phyloP scores from a whole-genome alignment of 2,329 filamentous ascomycete genomes.

The Seiridium unicorne region DNA sequence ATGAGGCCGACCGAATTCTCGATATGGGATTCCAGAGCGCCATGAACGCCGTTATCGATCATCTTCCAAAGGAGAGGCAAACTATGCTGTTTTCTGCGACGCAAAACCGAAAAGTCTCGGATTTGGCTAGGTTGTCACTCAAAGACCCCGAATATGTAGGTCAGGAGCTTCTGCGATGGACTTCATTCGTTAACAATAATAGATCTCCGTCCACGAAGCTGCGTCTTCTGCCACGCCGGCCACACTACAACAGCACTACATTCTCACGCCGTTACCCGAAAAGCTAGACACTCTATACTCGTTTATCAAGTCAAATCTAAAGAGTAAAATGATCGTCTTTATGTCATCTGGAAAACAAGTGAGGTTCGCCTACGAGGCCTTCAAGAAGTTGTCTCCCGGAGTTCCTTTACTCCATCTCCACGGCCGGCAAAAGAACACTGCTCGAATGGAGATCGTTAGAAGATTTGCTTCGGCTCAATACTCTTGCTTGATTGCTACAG shows the following conservation, averaged over 20 bases:
- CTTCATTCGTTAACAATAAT: too few relatives aligned
- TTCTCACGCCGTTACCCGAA: slow-evolving; percentile 78
- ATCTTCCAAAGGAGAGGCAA: slow-evolving; percentile 81
- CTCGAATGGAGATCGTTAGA: slow-evolving; percentile 78
- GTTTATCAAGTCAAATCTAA: slow-evolving; percentile 87
- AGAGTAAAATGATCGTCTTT: slow-evolving; percentile 94
- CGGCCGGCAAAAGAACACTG: slow-evolving; percentile 62
- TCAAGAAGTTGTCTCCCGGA: slow-evolving; percentile 90
- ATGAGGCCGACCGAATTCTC: slow-evolving; percentile 95
- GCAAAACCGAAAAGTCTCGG: slow-evolving; percentile 90
- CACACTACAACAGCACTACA: slow-evolving; percentile 86
- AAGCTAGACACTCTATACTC: slow-evolving; percentile 92
- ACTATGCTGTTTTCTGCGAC: slow-evolving; percentile 95
- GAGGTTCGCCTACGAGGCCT: slow-evolving; percentile 90
- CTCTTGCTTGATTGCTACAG: slow-evolving; percentile 90
- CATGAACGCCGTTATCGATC: slow-evolving; percentile 89
- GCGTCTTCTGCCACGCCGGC: slow-evolving; percentile 77
- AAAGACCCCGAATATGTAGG: slow-evolving; percentile 92
- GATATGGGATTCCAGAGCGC: slow-evolving; percentile 94
- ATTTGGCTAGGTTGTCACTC: slow-evolving; percentile 84
- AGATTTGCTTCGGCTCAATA: slow-evolving; percentile 79
- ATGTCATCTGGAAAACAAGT: slow-evolving; percentile 95
- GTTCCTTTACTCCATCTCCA: slow-evolving; percentile 90
- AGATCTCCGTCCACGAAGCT: slow-evolving; percentile 69
- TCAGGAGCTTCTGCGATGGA: too few relatives aligned